phyloP scores from a whole-genome alignment of 768 basidiomycete species.

The Pisolithus microcarpus region DNA sequence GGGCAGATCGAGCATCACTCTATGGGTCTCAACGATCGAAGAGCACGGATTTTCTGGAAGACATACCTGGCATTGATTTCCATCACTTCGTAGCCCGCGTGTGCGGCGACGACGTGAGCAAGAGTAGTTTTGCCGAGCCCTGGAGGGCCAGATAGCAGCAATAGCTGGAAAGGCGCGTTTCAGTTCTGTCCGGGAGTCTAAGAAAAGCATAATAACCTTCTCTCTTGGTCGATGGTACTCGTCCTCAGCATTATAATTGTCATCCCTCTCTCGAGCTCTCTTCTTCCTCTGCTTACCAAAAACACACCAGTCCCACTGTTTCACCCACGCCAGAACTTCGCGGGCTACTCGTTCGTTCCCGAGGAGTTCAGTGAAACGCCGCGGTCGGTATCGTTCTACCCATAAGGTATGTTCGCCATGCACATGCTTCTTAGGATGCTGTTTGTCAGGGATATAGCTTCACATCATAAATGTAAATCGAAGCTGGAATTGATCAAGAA shows the following conservation, averaged over 20 bases:
- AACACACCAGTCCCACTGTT: constrained; percentile 97
- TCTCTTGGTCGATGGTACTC: constrained; percentile 63
- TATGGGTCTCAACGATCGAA: constrained; percentile 2
- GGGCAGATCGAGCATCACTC: constrained; percentile 87
- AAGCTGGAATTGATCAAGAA: background rate
- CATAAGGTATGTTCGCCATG: constrained; percentile 55
- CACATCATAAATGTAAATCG: constrained; percentile 1
- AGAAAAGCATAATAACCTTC: constrained; percentile 36
- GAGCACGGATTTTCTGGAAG: background rate
- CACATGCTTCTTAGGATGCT: constrained; percentile 10
- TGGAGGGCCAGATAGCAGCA: constrained; percentile 95
- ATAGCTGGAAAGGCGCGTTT: constrained; percentile 41
- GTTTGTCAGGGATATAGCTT: constrained; percentile 10
- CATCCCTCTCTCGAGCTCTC: constrained; percentile 48
- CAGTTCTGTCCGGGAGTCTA: background rate
- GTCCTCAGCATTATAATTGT: constrained; percentile 48
- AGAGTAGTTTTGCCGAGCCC: constrained; percentile 96
- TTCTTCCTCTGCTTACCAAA: constrained; percentile 66
- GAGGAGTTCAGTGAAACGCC: constrained; percentile 80
- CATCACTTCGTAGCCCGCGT: constrained; percentile 90
- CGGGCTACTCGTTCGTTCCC: constrained; percentile 95
- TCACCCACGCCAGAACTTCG: constrained; percentile 90
- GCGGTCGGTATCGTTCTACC: constrained; percentile 92
- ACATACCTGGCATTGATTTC: constrained; percentile 91
- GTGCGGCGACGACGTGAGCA: constrained; percentile 84